Conservation (phyloP, 352 stramenopile genomes). For the Pythium vanterpoolii region DNA sequence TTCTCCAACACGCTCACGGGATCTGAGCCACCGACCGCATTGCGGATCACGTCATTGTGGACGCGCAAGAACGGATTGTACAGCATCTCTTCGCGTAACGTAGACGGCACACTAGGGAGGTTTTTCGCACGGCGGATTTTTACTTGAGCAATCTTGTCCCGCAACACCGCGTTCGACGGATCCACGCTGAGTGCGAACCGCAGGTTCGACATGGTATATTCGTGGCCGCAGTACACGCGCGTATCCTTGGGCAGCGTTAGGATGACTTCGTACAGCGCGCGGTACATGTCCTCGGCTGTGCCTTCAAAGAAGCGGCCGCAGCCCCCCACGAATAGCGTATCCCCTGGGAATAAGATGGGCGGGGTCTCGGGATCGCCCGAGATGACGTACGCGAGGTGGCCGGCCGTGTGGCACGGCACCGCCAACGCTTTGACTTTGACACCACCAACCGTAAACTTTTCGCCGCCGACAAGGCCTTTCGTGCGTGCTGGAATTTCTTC, state of each 20-base stretch:
- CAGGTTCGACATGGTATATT: slow-evolving; percentile 94
- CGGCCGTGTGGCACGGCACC: slow-evolving; percentile 83
- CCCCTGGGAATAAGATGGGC: slow-evolving; percentile 81
- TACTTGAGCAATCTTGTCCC: slow-evolving; percentile 83
- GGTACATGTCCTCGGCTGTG: slow-evolving; percentile 87
- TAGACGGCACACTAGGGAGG: slow-evolving; percentile 90
- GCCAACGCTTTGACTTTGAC: slow-evolving; percentile 71
- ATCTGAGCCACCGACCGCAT: slow-evolving; percentile 71
- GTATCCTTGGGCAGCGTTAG: slow-evolving; percentile 83
- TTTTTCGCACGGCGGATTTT: slow-evolving; percentile 77
- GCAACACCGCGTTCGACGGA: slow-evolving; percentile 85
- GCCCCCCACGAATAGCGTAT: slow-evolving; percentile 86
- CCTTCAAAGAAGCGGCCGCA: slow-evolving; percentile 89
- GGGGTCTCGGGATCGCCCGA: slow-evolving; percentile 72
- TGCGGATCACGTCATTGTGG: slow-evolving; percentile 80
- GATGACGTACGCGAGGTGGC: slow-evolving; percentile 84
- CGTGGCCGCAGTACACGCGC: slow-evolving; percentile 87
- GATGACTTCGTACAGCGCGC: slow-evolving; percentile 84
- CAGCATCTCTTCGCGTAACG: slow-evolving; percentile 82
- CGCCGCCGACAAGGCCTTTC: slow-evolving; percentile 56
- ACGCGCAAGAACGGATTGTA: slow-evolving; percentile 87
- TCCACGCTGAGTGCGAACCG: slow-evolving; percentile 93
- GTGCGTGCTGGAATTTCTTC: slow-evolving; percentile 81
- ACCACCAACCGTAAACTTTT: slow-evolving; percentile 79
- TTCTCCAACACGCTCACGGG: slow-evolving; percentile 80